Base-by-base conservation (phyloP, 2,329 filamentous ascomycete genomes). In the Pyrenophora graminea region DNA sequence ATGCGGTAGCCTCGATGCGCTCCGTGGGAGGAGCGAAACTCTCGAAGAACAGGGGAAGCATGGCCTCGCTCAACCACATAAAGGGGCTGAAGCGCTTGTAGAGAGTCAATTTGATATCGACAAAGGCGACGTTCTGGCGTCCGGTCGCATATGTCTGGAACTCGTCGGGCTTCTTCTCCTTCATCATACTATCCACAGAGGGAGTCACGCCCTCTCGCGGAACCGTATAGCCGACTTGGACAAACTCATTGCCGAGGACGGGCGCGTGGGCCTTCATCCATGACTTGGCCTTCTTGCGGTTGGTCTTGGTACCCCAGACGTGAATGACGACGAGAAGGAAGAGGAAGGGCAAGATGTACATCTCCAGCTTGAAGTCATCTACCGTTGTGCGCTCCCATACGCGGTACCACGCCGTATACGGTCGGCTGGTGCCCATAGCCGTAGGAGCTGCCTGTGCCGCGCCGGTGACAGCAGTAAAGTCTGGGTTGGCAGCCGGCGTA, bases 321-420 rank as follows among this genome's bases (percentile, higher is more conserved):
- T 97, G 92, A 57, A 96, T 78, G 36, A 86, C 71, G 59, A 97
- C 80, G 59, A 97, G 83, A 45, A 96, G 60, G 46, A 86, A 69
- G 63, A 97, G 84, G 67, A 91, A 80, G 30, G 84, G 82, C 53
- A 97, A 77, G 66, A 99, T 89, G 72, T 91, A 78, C 53, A 89
- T 88, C 78, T 99, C 94, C 66, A 87, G 83, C 76, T 86, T 86
- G 82, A 99, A 99, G 74, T 99, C 94, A 68, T 81, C 82, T 53
- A 87, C 78, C 21, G 86, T 86, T 67, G 92, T 86, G 68, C 94
- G 91, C 82, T 97, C 92, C 82, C 96, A 94, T 55, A 97, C 80
- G 49, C 91, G 91, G 79, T 97, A 99, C 94, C 94, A 99, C 80
- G 90, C 91, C 44, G 91, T 96, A 75, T 88, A 97, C 12, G 90